Percentiles rank a stretch among this genome's conserved stretches.
These are phyloP conservation scores for Lactarius akahatsu DNA, from an alignment of 768 basidiomycete species.

Conservation along the genomic window DNA sequence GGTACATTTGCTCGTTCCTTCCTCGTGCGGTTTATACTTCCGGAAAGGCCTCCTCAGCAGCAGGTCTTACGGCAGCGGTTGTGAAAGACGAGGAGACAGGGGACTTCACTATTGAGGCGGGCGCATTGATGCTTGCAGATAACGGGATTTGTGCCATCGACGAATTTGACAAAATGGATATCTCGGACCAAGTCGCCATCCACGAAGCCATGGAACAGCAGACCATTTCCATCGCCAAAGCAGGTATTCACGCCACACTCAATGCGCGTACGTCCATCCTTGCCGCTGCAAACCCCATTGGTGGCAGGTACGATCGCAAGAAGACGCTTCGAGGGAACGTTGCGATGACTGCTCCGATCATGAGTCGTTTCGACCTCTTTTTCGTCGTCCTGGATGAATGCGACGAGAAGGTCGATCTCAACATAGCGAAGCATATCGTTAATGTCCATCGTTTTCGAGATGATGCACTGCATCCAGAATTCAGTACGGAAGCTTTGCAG, in stretches of 20 bases:
- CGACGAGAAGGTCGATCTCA: slow-evolving; percentile 86
- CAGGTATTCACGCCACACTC: slow-evolving; percentile 96
- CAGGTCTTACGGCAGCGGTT: slow-evolving; percentile 97
- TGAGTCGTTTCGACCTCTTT: slow-evolving; percentile 98
- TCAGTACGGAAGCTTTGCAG: slow-evolving; percentile 94
- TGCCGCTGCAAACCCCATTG: slow-evolving; percentile 97
- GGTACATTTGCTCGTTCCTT: slow-evolving; percentile 97
- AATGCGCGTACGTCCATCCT: slow-evolving; percentile 98
- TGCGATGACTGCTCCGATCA: slow-evolving; percentile 97
- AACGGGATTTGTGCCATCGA: slow-evolving; percentile 99
- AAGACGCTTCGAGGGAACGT: slow-evolving; percentile 89
- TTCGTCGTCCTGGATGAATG: slow-evolving; percentile 98
- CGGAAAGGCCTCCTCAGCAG: slow-evolving; percentile 98
- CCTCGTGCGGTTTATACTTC: slow-evolving; percentile 98
- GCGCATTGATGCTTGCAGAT: slow-evolving; percentile 98
- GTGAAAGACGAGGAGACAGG: slow-evolving; percentile 99
- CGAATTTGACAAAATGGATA: slow-evolving; percentile 99
- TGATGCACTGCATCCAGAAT: slow-evolving; percentile 93
- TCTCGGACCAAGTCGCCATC: slow-evolving; percentile 97
- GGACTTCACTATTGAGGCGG: slow-evolving; percentile 99
- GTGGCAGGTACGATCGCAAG: slow-evolving; percentile 95
- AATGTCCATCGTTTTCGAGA: slow-evolving; percentile 96
- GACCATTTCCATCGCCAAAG: slow-evolving; percentile 98
- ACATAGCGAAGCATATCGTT: slow-evolving; percentile 95
- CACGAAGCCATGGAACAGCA: slow-evolving; percentile 99